Base-by-base conservation (phyloP, 2,329 filamentous ascomycete species). In the Trichophyton benhamiae region DNA sequence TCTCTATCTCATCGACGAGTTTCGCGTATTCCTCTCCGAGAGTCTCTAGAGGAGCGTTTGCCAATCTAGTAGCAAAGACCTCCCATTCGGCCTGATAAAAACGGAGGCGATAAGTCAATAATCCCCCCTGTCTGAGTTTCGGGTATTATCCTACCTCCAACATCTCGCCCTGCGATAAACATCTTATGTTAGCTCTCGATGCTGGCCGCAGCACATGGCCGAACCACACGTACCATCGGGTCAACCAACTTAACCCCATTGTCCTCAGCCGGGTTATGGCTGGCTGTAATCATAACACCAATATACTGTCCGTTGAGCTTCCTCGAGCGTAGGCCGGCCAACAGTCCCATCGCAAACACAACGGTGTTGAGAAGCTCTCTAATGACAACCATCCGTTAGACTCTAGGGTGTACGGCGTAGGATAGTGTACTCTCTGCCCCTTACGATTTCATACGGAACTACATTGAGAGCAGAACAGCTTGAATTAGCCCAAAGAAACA, bases 171-270 rank as follows among this genome's bases (percentile, higher is more conserved):
- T 84, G 66, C 20, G 22, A 30, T 61, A 60, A 36, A 11, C 59
- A 58, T 7, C 63, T 20, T 46, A 67, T 64, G 67, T 64, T 61
- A 17, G 66, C 58, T 30, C 15, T 30, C 15, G 64, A 64, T 62
- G 25, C 33, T 38, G 9, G 33, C 15, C 52, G 58, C 52, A 30
- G 25, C 17, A 58, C 13, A 13, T 11, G 9, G 11, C 13, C 48
- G 33, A 15, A 38, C n/a, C 68, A 25, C 36, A 58, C 76, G 55
- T 71, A 85, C 83, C 86, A 95, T 88, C 11, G 94, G 94, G 75
- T 99, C 94, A 65, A 99, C 90, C 67, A 99, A 84, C 82, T 96
- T 96, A 74, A 96, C 87, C 59, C 91, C 91, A 74, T 96, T 96
- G 76, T 96, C 91, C 68, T 84, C 82, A 38, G 91, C 87, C 17